Percentiles rank a stretch among this genome's conserved stretches.
Conservation (phyloP, 148 eudicot species). For the Rhododendron williamsianum region DNA sequence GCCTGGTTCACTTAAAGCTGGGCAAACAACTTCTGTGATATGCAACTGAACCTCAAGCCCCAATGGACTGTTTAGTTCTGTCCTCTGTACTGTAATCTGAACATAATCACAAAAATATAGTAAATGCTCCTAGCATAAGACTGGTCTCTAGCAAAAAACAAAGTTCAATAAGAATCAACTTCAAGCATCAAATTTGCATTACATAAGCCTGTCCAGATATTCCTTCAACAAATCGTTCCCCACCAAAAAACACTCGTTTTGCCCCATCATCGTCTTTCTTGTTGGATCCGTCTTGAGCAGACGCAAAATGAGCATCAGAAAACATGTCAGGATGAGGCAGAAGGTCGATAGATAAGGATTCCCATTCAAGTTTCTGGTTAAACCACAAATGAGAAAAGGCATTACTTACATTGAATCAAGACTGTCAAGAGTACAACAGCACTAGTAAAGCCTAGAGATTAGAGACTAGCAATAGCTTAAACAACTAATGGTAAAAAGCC, state of each 20-base stretch:
- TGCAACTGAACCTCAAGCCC: slow-evolving; percentile 90
- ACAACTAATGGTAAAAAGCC: not conserved
- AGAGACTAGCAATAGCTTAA: slow-evolving; percentile 4
- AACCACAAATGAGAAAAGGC: slow-evolving; percentile 9
- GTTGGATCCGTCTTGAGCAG: slow-evolving; percentile 45
- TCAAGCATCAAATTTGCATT: slow-evolving; percentile 21
- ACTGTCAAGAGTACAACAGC: not conserved
- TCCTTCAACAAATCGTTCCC: slow-evolving; percentile 95
- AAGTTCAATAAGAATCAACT: slow-evolving; percentile 11
- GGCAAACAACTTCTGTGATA: slow-evolving; percentile 89
- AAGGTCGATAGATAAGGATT: slow-evolving; percentile 80
- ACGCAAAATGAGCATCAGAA: slow-evolving; percentile 45
- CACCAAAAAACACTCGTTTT: slow-evolving; percentile 88
- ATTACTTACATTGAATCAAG: slow-evolving; percentile 4
- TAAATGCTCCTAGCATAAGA: not conserved
- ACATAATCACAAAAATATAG: slow-evolving; percentile 4
- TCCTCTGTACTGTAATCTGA: slow-evolving; percentile 94
- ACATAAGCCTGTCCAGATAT: slow-evolving; percentile 95
- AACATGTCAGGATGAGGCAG: slow-evolving; percentile 99
- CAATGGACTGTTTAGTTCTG: slow-evolving; percentile 74
- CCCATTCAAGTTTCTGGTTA: slow-evolving; percentile 94
- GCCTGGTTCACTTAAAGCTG: slow-evolving; percentile 98
- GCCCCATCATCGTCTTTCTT: slow-evolving; percentile 94
- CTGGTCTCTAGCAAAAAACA: not conserved
- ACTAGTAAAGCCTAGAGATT: not conserved